A percentile compares a stretch with the other conserved stretches of the same genome.
These are phyloP conservation scores for Pseudodiploospora longispora DNA, from an alignment of 2,329 filamentous ascomycete genomes.

Conservation along the genomic window DNA sequence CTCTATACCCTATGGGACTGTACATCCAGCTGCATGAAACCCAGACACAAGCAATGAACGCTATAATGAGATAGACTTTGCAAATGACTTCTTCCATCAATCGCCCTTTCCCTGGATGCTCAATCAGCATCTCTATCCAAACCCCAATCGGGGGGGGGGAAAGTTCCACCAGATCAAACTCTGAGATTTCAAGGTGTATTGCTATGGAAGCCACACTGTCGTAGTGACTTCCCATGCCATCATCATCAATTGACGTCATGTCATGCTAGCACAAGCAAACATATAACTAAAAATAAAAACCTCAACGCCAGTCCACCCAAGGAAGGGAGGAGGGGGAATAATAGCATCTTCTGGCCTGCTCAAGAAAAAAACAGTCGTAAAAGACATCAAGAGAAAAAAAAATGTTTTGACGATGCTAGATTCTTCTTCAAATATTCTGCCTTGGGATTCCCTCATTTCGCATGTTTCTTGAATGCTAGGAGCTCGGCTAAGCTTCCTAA, in stretches of 20 bases:
- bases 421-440: conserved; percentile 11
- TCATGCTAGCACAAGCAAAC: not conserved
- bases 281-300: conserved; percentile 7
- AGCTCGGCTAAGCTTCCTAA: conserved; percentile 77
- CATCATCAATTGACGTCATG: no score
- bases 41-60: not conserved
- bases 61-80: no score
- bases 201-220: no score
- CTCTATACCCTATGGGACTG: conserved; percentile 10
- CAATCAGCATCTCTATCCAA: conserved; percentile 15
- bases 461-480: conserved; percentile 75
- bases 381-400: not conserved
- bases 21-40: conserved; percentile 7
- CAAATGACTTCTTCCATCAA: not conserved
- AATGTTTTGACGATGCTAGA: conserved; percentile 1
- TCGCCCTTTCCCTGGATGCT: conserved; percentile 1
- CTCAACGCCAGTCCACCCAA: conserved; percentile 8
- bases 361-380: conserved; percentile 7
- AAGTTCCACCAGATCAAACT: not conserved
- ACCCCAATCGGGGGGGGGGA: not conserved
- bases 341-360: conserved; percentile 5
- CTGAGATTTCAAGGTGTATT: no score
- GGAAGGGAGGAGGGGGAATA: conserved; percentile 2
- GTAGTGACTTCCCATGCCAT: no score
- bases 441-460: conserved; percentile 39